Base-by-base conservation (phyloP, 108 stramenopile species). In the Fistulifera pelliculosa region DNA sequence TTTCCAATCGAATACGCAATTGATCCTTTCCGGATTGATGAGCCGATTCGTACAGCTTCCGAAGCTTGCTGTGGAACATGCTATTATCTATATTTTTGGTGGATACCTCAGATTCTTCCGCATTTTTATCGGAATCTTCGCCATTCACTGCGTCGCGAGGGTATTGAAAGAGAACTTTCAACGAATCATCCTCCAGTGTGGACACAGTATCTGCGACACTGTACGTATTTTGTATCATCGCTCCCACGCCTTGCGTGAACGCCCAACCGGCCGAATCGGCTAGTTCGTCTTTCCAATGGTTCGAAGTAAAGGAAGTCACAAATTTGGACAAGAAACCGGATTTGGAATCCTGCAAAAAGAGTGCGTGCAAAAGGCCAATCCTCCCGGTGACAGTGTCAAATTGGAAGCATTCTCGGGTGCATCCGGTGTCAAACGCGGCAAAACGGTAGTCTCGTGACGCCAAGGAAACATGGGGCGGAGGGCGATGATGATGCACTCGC, bases 201-300 rank as follows among this genome's bases (percentile, higher is more conserved):
- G 5, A 6, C 6, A 16, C 21, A 41, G 51, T 16, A 26, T 56
- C 28, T 17, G 54, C 35, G 23, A 50, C 41, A 41, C 12, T 23
- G 28, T 58, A 66, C 1, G 38, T 35, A 52, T 66, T 66, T 14
- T 56, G 58, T 22, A 66, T 25, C 38, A 66, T 43, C 14, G 31
- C 65, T 11, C 57, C 57, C 13, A 58, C 57, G n/a, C 27, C 65
- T 22, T 49, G 57, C 11, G 49, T 18, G 35, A 66, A 66, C 6
- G 65, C 65, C 39, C 47, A 66, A 1, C 35, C 35, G 15, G 22
- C 42, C 10, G 26, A n/a, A 2, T 66, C 65, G 10, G 56, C 65
- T 38, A 66, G 35, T 27, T 66, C 65, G 25, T 57, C 21, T 27
- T 27, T 66, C 65, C 65, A 66, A 17, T 31, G 49, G 21, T 17